phyloP scores from a whole-genome alignment of 1,284 basidiomycete species.

The Schizophyllum amplum region DNA sequence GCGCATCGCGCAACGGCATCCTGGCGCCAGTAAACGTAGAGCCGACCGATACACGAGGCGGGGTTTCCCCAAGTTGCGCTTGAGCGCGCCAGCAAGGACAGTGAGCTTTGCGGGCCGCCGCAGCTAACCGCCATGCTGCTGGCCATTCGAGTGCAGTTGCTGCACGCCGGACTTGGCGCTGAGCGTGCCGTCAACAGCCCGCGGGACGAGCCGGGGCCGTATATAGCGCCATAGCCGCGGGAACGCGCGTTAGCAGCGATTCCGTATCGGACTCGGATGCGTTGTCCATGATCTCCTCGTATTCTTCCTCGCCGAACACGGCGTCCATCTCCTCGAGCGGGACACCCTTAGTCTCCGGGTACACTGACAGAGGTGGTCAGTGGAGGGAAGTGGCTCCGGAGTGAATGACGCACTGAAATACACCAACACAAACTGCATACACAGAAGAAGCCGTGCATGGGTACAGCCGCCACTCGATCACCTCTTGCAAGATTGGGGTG shows the following conservation, averaged over 20 bases:
- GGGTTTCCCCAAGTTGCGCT: not conserved
- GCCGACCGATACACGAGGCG: not conserved
- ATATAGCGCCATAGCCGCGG: not conserved
- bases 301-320: slow-evolving; percentile 69
- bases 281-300: slow-evolving; percentile 61
- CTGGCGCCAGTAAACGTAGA: not conserved
- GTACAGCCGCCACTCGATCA: slow-evolving; percentile 89
- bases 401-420: slow-evolving; percentile 54
- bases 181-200: not conserved
- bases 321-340: slow-evolving; percentile 79
- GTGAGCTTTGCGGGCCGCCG: not conserved
- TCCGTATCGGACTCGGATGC: slow-evolving; percentile 55
- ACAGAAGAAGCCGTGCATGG: slow-evolving; percentile 97
- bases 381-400: not conserved
- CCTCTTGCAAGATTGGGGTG: slow-evolving; percentile 85
- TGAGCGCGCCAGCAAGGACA: not conserved
- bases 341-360: slow-evolving; percentile 76
- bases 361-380: slow-evolving; percentile 40
- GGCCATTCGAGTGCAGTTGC: not conserved
- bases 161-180: not conserved
- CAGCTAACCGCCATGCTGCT: not conserved
- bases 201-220: not conserved
- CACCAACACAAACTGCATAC: slow-evolving; percentile 67
- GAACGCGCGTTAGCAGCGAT: slow-evolving; percentile 34
- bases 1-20: not conserved